Conservation (phyloP, 2,329 filamentous ascomycete genomes). For the Cercospora zeae-maydis region DNA sequence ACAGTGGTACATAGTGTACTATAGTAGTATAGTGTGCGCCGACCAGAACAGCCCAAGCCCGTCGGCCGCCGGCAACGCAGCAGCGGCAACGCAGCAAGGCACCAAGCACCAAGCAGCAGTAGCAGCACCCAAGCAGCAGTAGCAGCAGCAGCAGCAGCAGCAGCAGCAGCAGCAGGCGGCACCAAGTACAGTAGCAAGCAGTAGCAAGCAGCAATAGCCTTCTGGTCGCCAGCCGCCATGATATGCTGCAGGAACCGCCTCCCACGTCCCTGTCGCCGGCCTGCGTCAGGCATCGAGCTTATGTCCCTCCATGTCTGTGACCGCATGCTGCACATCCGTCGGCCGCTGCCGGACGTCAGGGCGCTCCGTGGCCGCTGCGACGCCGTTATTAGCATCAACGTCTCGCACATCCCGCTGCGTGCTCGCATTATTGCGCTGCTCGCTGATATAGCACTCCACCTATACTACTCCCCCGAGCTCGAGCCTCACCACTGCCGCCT, state of each 20-base stretch:
- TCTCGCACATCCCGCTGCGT: constrained; percentile 18
- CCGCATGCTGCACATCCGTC: constrained; percentile 22
- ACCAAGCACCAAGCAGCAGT: too few species aligned
- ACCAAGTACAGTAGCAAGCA: not conserved
- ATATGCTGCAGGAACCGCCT: constrained; percentile 24
- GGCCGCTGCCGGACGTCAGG: constrained; percentile 20
- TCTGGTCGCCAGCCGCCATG: constrained; percentile 21
- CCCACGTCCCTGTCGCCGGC: constrained; percentile 21
- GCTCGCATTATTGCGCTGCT: constrained; percentile 12
- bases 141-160: not conserved
- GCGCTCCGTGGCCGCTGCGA: constrained; percentile 17
- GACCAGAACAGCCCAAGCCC: not conserved
- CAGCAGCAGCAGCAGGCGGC: not conserved
- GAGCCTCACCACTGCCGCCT: constrained; percentile 15
- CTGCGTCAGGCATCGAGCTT: constrained; percentile 24
- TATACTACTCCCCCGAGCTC: constrained; percentile 14
- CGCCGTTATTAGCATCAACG: constrained; percentile 27
- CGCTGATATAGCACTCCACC: constrained; percentile 10
- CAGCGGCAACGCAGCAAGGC: not conserved
- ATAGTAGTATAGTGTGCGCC: too few species aligned
- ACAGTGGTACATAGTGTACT: too few species aligned
- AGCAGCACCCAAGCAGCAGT: not conserved
- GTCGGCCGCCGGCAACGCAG: too few species aligned
- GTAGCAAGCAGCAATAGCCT: constrained; percentile 8
- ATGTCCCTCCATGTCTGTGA: constrained; percentile 16